Percentiles rank a stretch among this genome's conserved stretches.
phyloP scores from a whole-genome alignment of 768 basidiomycete species.

The Leccinum rimulosum region DNA sequence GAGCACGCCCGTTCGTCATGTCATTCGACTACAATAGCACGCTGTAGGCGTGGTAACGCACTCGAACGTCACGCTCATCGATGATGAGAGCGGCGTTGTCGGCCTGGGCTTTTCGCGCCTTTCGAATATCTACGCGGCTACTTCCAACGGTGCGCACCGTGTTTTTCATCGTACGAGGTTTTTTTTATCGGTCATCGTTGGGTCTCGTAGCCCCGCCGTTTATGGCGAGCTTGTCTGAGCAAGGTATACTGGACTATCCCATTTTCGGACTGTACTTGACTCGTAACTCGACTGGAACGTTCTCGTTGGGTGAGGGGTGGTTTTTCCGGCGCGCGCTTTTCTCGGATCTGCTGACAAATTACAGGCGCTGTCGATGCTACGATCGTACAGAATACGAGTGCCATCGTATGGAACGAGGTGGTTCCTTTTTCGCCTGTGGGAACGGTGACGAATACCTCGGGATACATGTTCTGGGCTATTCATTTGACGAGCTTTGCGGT shows the following conservation, averaged over 20 bases:
- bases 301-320: slow-evolving; percentile 53
- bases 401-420: slow-evolving; percentile 73
- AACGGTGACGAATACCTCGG: slow-evolving; percentile 54
- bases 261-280: slow-evolving; percentile 72
- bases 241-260: slow-evolving; percentile 68
- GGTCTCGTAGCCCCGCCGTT: slow-evolving; percentile 58
- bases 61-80: slow-evolving; percentile 60
- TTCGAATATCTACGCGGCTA: slow-evolving; percentile 50
- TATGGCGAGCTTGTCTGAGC: slow-evolving; percentile 57
- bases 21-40: neutral
- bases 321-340: neutral
- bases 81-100: slow-evolving; percentile 67
- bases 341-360: neutral
- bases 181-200: neutral
- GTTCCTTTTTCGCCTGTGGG: slow-evolving; percentile 69
- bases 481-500: slow-evolving; percentile 57
- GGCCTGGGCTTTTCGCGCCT: slow-evolving; percentile 77
- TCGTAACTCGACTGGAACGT: slow-evolving; percentile 54
- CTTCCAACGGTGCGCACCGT: slow-evolving; percentile 45
- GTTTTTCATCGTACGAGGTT: neutral
- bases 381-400: slow-evolving; percentile 56
- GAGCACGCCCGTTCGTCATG: slow-evolving; percentile 22
- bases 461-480: slow-evolving; percentile 77
- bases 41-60: slow-evolving; percentile 54
- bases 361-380: slow-evolving; percentile 75